Evolutionary conservation across 1,284 basidiomycete genomes (phyloP), one percentile per base, ranked within the genome.

Genomic region (Austroboletus niveus): DNA sequence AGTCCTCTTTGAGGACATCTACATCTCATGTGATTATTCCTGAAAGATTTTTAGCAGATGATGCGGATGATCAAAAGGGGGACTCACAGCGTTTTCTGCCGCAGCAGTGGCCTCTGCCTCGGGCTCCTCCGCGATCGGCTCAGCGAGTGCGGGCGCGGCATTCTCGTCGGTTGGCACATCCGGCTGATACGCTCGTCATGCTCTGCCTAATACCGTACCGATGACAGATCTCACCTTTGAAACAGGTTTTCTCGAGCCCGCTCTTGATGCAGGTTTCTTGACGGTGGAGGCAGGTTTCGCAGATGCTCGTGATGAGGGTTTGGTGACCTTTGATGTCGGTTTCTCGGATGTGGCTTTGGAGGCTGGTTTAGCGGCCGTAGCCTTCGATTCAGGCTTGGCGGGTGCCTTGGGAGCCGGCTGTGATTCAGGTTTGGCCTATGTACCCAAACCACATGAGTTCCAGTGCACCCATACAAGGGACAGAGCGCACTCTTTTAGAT

Each of bases 41-140:
- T 65, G 15, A 8, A 24, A 5, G 10, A 20, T 9, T 17, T 32
- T 56, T 2, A 61, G 47, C 5, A 2, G 22, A 53, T 40, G 38
- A 20, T n/a, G 24, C 3, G 31, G 41, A 52, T 38, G n/a, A 36
- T 34, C 30, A 20, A 29, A 27, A 54, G 52, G 41, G 12, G 11
- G 12, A 56, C 68, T 48, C 32, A 69, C 65, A 15, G n/a, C 22
- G 15, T 53, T 35, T 41, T 74, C 73, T 48, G 67, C 69, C 52
- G 76, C 75, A n/a, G 78, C 70, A n/a, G 59, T 64, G 20, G 67
- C 72, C 42, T 77, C 76, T 27, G 66, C 75, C 53, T 81, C 80
- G 34, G 77, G 72, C 49, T 82, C 80, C 60, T 82, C 81, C 34
- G 68, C 73, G 53, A 83, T 82, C 30, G 80, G 73, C 27, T 64